Evolutionary conservation across 1,139 yeast genomes (phyloP), one percentile per base, ranked within the genome.

Genomic region (Saccharomyces pastorianus): DNA sequence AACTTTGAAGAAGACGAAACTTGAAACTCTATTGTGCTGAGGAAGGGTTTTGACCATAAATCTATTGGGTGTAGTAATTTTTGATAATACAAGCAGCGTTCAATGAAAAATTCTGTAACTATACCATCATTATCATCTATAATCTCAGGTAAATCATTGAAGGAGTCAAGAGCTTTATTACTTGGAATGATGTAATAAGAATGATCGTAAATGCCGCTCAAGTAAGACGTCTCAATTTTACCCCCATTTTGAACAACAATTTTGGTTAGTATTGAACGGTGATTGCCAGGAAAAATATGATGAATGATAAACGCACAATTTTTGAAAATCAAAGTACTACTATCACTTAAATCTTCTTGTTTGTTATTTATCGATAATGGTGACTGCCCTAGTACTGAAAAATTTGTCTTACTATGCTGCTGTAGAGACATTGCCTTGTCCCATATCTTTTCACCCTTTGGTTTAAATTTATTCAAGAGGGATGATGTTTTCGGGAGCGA

Each of bases 101-200:
- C 98, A 28, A 91, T 72, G 61, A 87, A 85, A 91, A 96, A 89
- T 69, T 91, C 97, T 1, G 96, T 85, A 2, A 82, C 80, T 1
- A 58, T 13, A 8, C 48, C 27, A 11, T 42, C 26, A 13, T 47
- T n/a, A 3, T 14, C 34, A 7, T 51, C 20, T 13, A 49, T 28
- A 7, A 58, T 23, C n/a, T 55, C 50, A 17, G 44, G 44, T 38
- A 38, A 38, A 38, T 38, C 44, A 38, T 11, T 20, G 25, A 38
- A 38, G 13, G 44, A 38, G 25, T 62, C 60, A 4, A 56, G 13
- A 5, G 68, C 59, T 2, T 48, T 48, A 49, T 57, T 51, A 47
- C 63, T 60, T 11, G 68, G 68, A n/a, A 64, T 50, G 7, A 64
- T 50, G 47, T 58, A 59, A 38, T 53, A 31, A 1, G 57, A 32